These are phyloP conservation scores for Pulveroboletus sp. DNA, from an alignment of 768 basidiomycete species.

Conservation along the genomic window DNA sequence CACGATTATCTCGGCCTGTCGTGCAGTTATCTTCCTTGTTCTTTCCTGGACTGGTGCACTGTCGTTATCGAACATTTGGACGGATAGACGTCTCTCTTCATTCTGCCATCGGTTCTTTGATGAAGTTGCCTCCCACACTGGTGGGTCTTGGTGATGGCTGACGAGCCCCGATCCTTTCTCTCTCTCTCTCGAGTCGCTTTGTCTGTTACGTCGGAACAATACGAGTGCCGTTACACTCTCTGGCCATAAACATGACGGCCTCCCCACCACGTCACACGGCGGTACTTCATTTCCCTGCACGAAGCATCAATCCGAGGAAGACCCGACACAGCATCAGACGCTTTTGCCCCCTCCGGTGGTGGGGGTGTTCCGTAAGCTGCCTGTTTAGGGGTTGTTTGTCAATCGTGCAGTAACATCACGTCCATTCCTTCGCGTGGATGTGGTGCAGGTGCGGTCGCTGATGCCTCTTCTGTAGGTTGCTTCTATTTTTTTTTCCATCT, in stretches of 20 bases:
- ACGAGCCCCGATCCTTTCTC: neutral
- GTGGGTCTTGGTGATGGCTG: neutral
- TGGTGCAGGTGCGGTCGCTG: conserved; percentile 7
- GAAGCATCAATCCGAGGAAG: conserved; percentile 12
- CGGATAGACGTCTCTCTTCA: neutral
- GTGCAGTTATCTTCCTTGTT: neutral
- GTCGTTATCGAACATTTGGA: neutral
- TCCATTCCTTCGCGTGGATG: conserved; percentile 1
- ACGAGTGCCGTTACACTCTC: neutral
- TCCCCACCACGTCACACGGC: neutral
- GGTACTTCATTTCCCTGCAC: conserved; percentile 5
- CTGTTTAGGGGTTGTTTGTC: conserved; percentile 4
- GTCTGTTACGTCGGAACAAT: neutral
- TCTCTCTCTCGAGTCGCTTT: neutral
- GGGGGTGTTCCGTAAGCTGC: conserved; percentile 18
- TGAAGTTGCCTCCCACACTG: neutral
- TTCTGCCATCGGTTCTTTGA: neutral
- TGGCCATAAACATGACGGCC: neutral
- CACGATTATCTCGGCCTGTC: neutral
- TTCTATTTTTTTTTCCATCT: conserved; percentile 1
- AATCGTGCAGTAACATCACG: neutral
- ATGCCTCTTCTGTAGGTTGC: neutral
- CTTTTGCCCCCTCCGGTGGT: conserved; percentile 18
- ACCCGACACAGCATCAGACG: conserved; percentile 19
- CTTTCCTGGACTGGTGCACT: conserved; percentile 1